Evolutionary conservation across 306 rosid genomes (phyloP).

Genomic region (Dryas octopetala): DNA sequence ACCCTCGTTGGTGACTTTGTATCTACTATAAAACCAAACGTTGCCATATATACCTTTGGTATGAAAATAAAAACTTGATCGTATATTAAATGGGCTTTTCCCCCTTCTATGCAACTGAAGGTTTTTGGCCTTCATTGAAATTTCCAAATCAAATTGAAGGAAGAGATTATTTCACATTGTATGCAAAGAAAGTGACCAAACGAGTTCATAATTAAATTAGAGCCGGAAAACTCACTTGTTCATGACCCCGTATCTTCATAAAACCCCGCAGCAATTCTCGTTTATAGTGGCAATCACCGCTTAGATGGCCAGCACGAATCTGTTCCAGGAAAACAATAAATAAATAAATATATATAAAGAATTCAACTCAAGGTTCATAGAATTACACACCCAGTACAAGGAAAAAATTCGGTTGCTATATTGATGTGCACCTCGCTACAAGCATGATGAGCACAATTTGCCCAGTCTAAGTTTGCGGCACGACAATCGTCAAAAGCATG

Average conservation of each 20-base stretch:
- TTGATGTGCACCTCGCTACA: conserved; percentile 69
- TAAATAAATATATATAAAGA: neutral
- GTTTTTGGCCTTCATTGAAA: neutral
- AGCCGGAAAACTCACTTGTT: conserved; percentile 51
- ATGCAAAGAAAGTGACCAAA: neutral
- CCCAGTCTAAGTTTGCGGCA: conserved; percentile 76
- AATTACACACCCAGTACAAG: conserved; percentile 2
- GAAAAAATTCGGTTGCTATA: neutral
- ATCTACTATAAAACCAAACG: neutral
- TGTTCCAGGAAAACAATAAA: conserved; percentile 26
- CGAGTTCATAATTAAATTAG: neutral
- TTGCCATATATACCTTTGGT: neutral
- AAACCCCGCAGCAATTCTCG: conserved; percentile 70
- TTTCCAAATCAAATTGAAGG: neutral
- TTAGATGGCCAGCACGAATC: conserved; percentile 89
- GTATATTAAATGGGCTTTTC: neutral
- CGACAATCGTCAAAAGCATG: conserved; percentile 88
- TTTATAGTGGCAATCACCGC: conserved; percentile 94
- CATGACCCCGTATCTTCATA: conserved; percentile 68
- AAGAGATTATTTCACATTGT: neutral
- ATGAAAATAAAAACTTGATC: neutral
- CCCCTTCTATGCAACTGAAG: neutral
- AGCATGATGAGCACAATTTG: conserved; percentile 92
- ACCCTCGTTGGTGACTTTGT: neutral
- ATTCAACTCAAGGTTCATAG: neutral